Conservation (phyloP, 2,329 filamentous ascomycete genomes). For the Blastomyces gilchristii region DNA sequence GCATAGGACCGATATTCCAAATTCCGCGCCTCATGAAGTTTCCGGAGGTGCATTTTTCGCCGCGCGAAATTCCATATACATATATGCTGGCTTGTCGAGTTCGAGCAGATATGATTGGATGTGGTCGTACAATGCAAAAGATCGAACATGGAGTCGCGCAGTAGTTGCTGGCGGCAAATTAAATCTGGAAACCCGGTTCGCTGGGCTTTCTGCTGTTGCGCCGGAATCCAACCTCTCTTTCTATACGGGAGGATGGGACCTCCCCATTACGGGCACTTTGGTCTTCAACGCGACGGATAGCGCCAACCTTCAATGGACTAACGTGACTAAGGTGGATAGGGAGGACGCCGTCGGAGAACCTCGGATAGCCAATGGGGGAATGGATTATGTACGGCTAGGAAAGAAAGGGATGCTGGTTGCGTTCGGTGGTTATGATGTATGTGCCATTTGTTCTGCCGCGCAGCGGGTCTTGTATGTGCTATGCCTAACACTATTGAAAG, state of each 20-base stretch:
- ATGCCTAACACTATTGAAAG: background rate
- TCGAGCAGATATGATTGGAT: constrained; percentile 7
- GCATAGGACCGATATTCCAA: background rate
- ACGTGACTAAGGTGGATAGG: constrained; percentile 2
- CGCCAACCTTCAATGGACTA: constrained; percentile 1
- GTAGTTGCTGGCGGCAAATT: constrained; percentile 3
- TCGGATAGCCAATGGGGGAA: constrained; percentile 8
- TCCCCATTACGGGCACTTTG: constrained; percentile 1
- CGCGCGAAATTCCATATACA: constrained; percentile 5
- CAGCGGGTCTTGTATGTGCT: background rate
- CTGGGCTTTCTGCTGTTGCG: constrained; percentile 1
- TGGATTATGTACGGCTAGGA: constrained; percentile 8
- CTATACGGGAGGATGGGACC: constrained; percentile 1
- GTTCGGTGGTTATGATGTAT: constrained; percentile 10
- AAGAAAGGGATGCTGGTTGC: constrained; percentile 7
- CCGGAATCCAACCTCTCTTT: constrained; percentile 8
- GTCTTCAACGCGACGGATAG: constrained; percentile 5
- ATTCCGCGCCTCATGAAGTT: background rate
- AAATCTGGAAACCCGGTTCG: background rate
- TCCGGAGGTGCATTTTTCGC: constrained; percentile 7
- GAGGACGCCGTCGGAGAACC: background rate
- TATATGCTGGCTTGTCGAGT: constrained; percentile 4
- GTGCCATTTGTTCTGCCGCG: background rate
- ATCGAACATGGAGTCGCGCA: background rate
- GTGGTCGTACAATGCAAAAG: constrained; percentile 5